Evolutionary conservation across 805 yeast genomes (phyloP), one percentile per base, ranked within the genome.

Genomic region (Teunomyces barrocoloradensis): DNA sequence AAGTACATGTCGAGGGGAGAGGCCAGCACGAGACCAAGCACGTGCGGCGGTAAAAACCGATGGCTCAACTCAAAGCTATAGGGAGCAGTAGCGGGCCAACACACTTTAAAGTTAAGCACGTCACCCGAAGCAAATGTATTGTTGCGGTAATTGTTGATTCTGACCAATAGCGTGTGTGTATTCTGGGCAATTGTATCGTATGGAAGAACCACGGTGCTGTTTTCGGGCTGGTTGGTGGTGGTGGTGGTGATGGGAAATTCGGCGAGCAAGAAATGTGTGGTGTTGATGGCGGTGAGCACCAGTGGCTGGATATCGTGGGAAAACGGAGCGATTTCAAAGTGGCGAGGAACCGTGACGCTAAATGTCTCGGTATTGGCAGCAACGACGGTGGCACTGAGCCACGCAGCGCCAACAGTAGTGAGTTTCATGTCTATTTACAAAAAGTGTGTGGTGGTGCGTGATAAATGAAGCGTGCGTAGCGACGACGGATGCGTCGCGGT

Each of bases 341-440:
- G 65, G 29, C 66, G 59, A 0, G 77, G 77, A 0, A 71, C 52
- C 30, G 48, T 44, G 27, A 70, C 39, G 13, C 67, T 43, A 23
- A 59, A 54, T 1, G 73, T 61, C 49, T 73, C 78, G 1, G 78
- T 73, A 44, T 73, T 73, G 27, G 72, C 75, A 33, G 45, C 11
- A 25, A 50, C 49, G 17, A 32, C 32, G 5, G 29, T 34, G 4
- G 39, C 12, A 25, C 11, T 7, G 9, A 39, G 18, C 20, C 33
- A 25, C 27, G 27, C 27, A 2, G 21, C 35, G 18, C 35, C 35
- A 32, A 34, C 5, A 18, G 17, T 5, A n/a, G n/a, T 18, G 21
- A 34, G 10, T 15, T 7, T 34, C n/a, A 13, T 18, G 13, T 32
- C 15, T 34, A 20, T 34, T 17, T 34, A 25, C 27, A 25, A 25